A percentile compares a stretch with the other conserved stretches of the same genome.
Evolutionary conservation across 148 eudicot species (phyloP).

Genomic region (Tetragonia tetragonoides): DNA sequence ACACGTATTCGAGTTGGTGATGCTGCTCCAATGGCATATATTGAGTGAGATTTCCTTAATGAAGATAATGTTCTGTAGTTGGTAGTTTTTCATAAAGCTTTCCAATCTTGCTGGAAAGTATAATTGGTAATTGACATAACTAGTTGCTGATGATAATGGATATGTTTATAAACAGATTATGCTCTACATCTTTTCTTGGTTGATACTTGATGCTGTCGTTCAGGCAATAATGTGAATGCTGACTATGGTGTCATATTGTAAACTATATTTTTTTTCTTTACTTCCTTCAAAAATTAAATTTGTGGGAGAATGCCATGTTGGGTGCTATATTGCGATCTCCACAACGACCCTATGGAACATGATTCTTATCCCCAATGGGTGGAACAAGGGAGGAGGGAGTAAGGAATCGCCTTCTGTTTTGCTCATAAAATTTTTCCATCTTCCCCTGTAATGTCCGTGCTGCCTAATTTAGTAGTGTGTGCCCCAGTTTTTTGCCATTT

Average conservation of each 20-base stretch:
- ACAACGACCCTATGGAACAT: background rate
- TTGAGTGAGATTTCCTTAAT: constrained; percentile 55
- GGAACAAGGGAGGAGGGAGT: too few species aligned
- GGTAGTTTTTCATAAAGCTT: background rate
- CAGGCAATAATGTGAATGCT: background rate
- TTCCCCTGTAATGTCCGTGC: background rate
- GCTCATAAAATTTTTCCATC: background rate
- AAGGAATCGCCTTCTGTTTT: background rate
- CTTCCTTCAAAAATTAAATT: background rate
- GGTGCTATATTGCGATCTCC: background rate
- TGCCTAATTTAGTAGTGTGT: background rate
- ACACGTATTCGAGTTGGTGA: constrained; percentile 96
- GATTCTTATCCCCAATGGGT: background rate
- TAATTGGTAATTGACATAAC: background rate
- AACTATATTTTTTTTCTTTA: background rate
- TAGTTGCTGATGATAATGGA: background rate
- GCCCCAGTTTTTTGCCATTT: background rate
- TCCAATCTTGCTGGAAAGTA: background rate
- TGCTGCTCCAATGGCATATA: constrained; percentile 98
- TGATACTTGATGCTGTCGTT: background rate
- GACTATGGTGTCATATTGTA: background rate
- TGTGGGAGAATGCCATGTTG: background rate
- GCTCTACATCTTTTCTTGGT: background rate
- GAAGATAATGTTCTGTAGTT: background rate
- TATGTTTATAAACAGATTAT: background rate